A percentile compares a stretch with the other conserved stretches of the same genome.
Conservation (phyloP, 352 stramenopile genomes). For the Pythium pectinolyticum region DNA sequence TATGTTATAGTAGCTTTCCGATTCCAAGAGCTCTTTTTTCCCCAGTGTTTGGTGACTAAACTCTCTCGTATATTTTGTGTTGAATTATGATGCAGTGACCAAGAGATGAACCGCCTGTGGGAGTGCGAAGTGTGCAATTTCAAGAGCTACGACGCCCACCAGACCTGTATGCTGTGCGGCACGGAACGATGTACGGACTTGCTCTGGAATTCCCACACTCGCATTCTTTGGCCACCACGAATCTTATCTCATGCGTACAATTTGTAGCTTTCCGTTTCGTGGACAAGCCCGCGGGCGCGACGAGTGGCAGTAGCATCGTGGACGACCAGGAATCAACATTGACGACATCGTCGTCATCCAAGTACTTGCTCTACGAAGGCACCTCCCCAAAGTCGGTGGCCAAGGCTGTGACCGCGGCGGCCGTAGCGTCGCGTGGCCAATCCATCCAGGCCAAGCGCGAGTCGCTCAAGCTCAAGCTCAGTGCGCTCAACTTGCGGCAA, state of each 20-base stretch:
- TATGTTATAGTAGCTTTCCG: slow-evolving; percentile 3
- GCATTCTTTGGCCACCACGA: too few species aligned
- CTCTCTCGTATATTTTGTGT: too few species aligned
- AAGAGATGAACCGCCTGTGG: slow-evolving; percentile 86
- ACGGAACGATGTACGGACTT: slow-evolving; percentile 73
- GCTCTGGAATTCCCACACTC: too few species aligned
- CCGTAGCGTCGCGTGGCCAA: slow-evolving; percentile 27
- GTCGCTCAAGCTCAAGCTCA: slow-evolving; percentile 79
- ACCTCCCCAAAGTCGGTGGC: slow-evolving; percentile 53
- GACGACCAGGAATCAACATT: slow-evolving; percentile 43
- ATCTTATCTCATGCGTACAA: neutral
- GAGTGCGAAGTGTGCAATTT: slow-evolving; percentile 93
- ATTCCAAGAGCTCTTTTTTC: too few species aligned
- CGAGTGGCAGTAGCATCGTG: too few species aligned
- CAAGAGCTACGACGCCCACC: slow-evolving; percentile 88
- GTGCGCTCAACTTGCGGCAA: slow-evolving; percentile 72
- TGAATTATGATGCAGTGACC: slow-evolving; percentile 41
- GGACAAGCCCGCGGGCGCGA: slow-evolving; percentile 38
- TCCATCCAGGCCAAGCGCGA: slow-evolving; percentile 51
- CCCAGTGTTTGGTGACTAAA: too few species aligned
- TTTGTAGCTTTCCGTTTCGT: slow-evolving; percentile 60
- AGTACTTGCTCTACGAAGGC: slow-evolving; percentile 75
- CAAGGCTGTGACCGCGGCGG: slow-evolving; percentile 40
- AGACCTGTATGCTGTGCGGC: slow-evolving; percentile 89
- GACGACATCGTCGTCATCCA: slow-evolving; percentile 44